Evolutionary conservation across 2,329 filamentous ascomycete species (phyloP).

Genomic region (Xylaria sp.): DNA sequence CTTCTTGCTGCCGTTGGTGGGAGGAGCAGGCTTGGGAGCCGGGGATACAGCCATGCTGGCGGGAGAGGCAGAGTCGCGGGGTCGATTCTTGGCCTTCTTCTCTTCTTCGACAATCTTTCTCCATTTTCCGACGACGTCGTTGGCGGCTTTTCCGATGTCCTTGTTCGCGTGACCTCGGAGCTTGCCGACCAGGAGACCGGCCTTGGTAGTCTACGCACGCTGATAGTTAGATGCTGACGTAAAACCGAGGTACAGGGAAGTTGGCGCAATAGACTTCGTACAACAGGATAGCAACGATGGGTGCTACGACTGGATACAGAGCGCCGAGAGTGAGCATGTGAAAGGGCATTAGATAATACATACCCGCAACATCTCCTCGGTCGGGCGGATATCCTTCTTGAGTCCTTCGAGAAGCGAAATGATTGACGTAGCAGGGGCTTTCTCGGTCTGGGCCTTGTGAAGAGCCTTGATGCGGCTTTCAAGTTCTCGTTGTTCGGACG

Average conservation of each 20-base stretch:
- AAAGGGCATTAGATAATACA: conserved; percentile 19
- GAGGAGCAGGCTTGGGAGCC: conserved; percentile 60
- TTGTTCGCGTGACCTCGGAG: conserved; percentile 80
- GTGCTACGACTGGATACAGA: background rate
- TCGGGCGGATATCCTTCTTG: conserved; percentile 82
- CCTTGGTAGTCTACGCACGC: conserved; percentile 75
- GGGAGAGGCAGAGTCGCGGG: conserved; percentile 66
- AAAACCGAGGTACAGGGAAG: background rate
- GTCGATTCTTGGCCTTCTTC: conserved; percentile 60
- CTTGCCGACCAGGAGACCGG: conserved; percentile 89
- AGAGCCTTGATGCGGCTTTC: conserved; percentile 80
- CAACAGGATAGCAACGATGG: background rate
- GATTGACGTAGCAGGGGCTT: conserved; percentile 78
- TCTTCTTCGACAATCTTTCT: conserved; percentile 78
- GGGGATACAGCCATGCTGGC: conserved; percentile 53
- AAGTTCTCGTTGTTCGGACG: conserved; percentile 83
- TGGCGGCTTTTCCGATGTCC: conserved; percentile 79
- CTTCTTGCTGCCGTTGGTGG: conserved; percentile 53
- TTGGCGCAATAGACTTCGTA: background rate
- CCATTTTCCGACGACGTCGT: conserved; percentile 89
- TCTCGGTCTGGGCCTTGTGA: conserved; percentile 78
- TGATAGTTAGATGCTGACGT: conserved; percentile 19
- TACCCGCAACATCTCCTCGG: conserved; percentile 79
- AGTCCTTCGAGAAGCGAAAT: conserved; percentile 80
- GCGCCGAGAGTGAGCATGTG: background rate